phyloP scores from a whole-genome alignment of 768 basidiomycete species.

The Tylopilus rubrobrunneus region DNA sequence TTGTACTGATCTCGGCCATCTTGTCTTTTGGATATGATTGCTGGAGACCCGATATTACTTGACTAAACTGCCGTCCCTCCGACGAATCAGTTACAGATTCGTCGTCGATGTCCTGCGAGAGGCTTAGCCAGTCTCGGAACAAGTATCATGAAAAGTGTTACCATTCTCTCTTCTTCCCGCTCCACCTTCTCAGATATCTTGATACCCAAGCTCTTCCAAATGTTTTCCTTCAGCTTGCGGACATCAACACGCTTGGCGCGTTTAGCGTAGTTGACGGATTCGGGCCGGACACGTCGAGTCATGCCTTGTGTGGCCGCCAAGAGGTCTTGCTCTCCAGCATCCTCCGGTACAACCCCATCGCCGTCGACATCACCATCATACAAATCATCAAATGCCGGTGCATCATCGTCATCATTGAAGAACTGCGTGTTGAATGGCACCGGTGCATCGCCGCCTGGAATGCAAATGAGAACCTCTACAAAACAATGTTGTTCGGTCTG shows the following conservation, averaged over 20 bases:
- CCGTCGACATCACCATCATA: constrained; percentile 46
- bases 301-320: constrained; percentile 76
- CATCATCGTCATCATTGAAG: constrained; percentile 92
- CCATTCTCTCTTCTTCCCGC: constrained; percentile 52
- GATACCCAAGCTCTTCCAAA: constrained; percentile 91
- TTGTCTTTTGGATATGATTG: constrained; percentile 86
- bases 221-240: constrained; percentile 93
- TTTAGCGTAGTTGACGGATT: constrained; percentile 91
- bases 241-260: constrained; percentile 97
- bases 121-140: neutral
- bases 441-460: constrained; percentile 44
- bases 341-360: constrained; percentile 44
- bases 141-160: constrained; percentile 25
- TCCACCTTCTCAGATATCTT: constrained; percentile 41
- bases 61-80: constrained; percentile 67
- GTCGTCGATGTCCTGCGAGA: constrained; percentile 51
- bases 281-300: constrained; percentile 76
- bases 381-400: constrained; percentile 62
- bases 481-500: neutral
- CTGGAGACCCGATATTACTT: constrained; percentile 80
- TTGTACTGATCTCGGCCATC: constrained; percentile 97
- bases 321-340: constrained; percentile 81
- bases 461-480: constrained; percentile 10
- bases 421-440: constrained; percentile 93
- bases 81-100: constrained; percentile 54